Percentiles rank a stretch among this genome's conserved stretches.
phyloP scores from a whole-genome alignment of 2,329 filamentous ascomycete species.

The Exophiala dermatitidis region DNA sequence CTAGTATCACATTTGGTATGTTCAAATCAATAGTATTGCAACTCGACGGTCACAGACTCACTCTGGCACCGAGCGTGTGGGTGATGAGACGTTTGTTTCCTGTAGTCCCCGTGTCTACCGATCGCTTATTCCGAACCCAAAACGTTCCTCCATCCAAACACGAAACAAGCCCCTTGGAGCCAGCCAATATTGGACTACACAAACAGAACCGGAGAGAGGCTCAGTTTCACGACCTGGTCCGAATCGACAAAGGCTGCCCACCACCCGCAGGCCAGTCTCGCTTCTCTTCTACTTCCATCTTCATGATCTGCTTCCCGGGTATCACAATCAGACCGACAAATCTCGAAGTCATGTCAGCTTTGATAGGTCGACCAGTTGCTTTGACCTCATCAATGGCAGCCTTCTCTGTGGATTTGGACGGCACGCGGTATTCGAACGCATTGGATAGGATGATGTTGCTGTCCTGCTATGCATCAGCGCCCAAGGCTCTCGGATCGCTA shows the following conservation, averaged over 20 bases:
- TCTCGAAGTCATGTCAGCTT: slow-evolving; percentile 69
- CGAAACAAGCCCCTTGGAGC: neutral
- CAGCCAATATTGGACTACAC: no score
- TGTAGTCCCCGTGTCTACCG: no score
- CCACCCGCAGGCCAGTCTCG: slow-evolving; percentile 11
- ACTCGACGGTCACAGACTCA: no score
- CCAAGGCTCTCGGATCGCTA: neutral
- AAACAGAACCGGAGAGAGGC: neutral
- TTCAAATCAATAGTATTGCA: no score
- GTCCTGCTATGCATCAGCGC: slow-evolving; percentile 49
- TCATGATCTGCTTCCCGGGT: slow-evolving; percentile 75
- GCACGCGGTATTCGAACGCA: slow-evolving; percentile 83
- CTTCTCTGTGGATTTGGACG: slow-evolving; percentile 47
- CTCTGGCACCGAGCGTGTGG: no score
- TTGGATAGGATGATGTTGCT: slow-evolving; percentile 78
- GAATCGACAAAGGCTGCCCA: slow-evolving; percentile 16
- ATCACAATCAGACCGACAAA: slow-evolving; percentile 87
- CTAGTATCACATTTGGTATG: no score
- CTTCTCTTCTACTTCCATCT: slow-evolving; percentile 75
- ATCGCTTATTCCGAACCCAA: no score
- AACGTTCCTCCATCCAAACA: no score
- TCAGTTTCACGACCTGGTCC: slow-evolving; percentile 16
- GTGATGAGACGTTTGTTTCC: no score
- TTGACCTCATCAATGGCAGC: slow-evolving; percentile 36
- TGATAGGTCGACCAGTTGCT: slow-evolving; percentile 40